Evolutionary conservation across 805 yeast species (phyloP).

Genomic region (Kodamaea leandrae): DNA sequence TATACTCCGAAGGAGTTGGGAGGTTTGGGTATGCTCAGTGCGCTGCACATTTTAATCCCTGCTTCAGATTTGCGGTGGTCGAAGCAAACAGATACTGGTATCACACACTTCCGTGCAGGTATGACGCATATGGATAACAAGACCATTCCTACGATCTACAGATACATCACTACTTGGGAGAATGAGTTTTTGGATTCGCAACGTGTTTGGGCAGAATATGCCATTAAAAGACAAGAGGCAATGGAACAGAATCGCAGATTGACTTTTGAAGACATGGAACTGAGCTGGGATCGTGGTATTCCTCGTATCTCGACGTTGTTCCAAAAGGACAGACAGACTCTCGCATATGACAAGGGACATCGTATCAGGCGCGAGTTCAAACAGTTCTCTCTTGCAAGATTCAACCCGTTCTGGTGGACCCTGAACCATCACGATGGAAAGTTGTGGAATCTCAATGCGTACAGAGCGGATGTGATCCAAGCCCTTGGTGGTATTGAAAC

Average conservation of each 20-base stretch:
- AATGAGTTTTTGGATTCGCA: slow-evolving; percentile 92
- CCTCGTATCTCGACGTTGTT: slow-evolving; percentile 94
- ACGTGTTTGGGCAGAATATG: slow-evolving; percentile 97
- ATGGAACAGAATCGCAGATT: slow-evolving; percentile 78
- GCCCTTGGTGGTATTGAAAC: slow-evolving; percentile 97
- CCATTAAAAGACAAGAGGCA: slow-evolving; percentile 85
- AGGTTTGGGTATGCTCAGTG: slow-evolving; percentile 96
- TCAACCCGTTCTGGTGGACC: slow-evolving; percentile 97
- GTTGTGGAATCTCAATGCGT: slow-evolving; percentile 89
- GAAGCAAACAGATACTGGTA: slow-evolving; percentile 89
- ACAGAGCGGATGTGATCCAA: slow-evolving; percentile 93
- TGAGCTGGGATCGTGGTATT: slow-evolving; percentile 93
- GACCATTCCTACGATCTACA: slow-evolving; percentile 86
- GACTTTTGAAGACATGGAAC: slow-evolving; percentile 91
- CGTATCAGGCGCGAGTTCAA: slow-evolving; percentile 77
- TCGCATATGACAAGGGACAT: slow-evolving; percentile 94
- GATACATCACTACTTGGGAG: slow-evolving; percentile 95
- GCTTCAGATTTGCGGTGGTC: slow-evolving; percentile 91
- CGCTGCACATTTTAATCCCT: slow-evolving; percentile 93
- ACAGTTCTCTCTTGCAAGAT: slow-evolving; percentile 66
- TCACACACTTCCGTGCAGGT: slow-evolving; percentile 91
- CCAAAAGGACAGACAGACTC: slow-evolving; percentile 90
- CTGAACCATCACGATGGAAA: slow-evolving; percentile 91
- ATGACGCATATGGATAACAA: slow-evolving; percentile 80
- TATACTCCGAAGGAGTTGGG: slow-evolving; percentile 97